phyloP scores from a whole-genome alignment of 805 yeast species.

The Hanseniaspora occidentalis region DNA sequence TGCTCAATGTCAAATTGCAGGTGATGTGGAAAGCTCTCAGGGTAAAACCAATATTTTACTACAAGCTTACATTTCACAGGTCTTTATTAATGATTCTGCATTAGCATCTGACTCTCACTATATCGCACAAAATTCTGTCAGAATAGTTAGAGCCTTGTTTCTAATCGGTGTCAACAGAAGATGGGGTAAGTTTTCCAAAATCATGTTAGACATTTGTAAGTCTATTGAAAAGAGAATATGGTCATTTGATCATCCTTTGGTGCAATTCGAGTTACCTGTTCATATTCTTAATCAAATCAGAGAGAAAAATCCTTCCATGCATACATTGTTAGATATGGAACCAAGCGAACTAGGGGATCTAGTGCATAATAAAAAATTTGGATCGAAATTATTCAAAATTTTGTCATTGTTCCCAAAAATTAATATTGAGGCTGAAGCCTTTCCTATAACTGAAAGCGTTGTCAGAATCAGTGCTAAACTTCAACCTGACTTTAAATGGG shows the following conservation, averaged over 20 bases:
- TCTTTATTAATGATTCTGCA: constrained; percentile 64
- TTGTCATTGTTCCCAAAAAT: constrained; percentile 67
- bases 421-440: constrained; percentile 64
- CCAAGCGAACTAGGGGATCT: constrained; percentile 76
- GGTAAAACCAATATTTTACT: constrained; percentile 80
- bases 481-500: constrained; percentile 80
- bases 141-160: constrained; percentile 87
- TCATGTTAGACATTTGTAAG: constrained; percentile 71
- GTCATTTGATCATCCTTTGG: constrained; percentile 83
- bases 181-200: constrained; percentile 76
- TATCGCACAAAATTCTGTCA: constrained; percentile 89
- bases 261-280: constrained; percentile 73
- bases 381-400: constrained; percentile 43
- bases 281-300: constrained; percentile 51
- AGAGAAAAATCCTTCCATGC: constrained; percentile 56
- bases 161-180: constrained; percentile 75
- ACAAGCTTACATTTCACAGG: constrained; percentile 78
- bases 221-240: constrained; percentile 76
- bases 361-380: constrained; percentile 73
- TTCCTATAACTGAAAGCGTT: constrained; percentile 80
- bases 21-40: constrained; percentile 59
- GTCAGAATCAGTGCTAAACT: constrained; percentile 65
- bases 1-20: constrained; percentile 73
- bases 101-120: constrained; percentile 77
- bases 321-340: constrained; percentile 57